Evolutionary conservation across 164 flowering plant genomes (phyloP).

Genomic region (Nymphaea thermarum): DNA sequence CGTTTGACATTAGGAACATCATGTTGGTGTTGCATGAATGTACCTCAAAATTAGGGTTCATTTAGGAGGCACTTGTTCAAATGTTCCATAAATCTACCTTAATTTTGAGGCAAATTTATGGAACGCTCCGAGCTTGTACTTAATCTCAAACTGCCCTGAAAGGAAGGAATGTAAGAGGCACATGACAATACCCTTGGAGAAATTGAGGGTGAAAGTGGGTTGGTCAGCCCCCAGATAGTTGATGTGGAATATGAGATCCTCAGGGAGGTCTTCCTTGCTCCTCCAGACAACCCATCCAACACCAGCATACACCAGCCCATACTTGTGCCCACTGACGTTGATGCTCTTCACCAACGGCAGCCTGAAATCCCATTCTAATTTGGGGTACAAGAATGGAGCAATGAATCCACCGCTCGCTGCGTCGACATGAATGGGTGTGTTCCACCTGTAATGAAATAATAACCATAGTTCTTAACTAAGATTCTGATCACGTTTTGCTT

Average conservation of each 20-base stretch:
- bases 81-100: no score
- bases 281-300: constrained; percentile 73
- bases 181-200: constrained; percentile 45
- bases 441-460: constrained; percentile 18
- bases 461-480: no score
- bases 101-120: no score
- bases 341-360: constrained; percentile 69
- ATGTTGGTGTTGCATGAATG: no score
- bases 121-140: no score
- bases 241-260: constrained; percentile 61
- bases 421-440: constrained; percentile 64
- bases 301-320: constrained; percentile 67
- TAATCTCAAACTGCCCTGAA: no score
- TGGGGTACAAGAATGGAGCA: constrained; percentile 32
- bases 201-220: constrained; percentile 72
- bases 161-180: no score
- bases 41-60: no score
- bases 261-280: constrained; percentile 51
- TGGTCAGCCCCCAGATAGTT: constrained; percentile 70
- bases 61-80: no score
- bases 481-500: no score
- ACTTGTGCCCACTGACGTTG: constrained; percentile 71
- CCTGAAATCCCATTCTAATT: constrained; percentile 59
- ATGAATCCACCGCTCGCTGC: constrained; percentile 48
- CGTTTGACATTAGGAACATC: no score